phyloP scores from a whole-genome alignment of 306 rosid species.

The Albizia julibrissin region DNA sequence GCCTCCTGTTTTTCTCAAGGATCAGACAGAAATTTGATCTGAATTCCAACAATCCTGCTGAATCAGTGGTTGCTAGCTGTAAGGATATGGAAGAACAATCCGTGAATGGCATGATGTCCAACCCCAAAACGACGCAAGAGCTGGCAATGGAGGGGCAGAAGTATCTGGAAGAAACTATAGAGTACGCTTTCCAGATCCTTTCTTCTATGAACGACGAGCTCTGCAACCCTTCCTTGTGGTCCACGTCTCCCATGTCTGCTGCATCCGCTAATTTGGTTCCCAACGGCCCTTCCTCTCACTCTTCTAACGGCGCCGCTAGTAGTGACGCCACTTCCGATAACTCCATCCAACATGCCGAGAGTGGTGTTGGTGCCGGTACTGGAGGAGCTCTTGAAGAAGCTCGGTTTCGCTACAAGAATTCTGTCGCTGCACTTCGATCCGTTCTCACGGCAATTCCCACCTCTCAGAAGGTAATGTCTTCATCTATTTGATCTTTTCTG shows the following conservation, averaged over 20 bases:
- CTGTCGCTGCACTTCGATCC: constrained; percentile 71
- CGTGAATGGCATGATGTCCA: constrained; percentile 25
- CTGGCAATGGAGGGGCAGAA: constrained; percentile 83
- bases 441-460: constrained; percentile 73
- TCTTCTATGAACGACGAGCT: constrained; percentile 97
- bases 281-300: constrained; percentile 42
- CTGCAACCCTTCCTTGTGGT: constrained; percentile 84
- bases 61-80: not conserved
- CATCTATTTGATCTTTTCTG: not conserved
- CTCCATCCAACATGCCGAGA: constrained; percentile 36
- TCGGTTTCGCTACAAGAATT: constrained; percentile 69
- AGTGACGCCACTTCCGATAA: constrained; percentile 70
- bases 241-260: constrained; percentile 48
- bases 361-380: constrained; percentile 41
- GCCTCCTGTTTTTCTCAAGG: not conserved
- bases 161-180: constrained; percentile 82
- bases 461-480: constrained; percentile 61
- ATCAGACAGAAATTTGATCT: not conserved
- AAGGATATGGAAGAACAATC: constrained; percentile 59
- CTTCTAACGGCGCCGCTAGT: constrained; percentile 49
- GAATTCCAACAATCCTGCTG: not conserved
- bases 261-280: constrained; percentile 30
- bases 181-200: constrained; percentile 86
- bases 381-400: constrained; percentile 93
- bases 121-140: constrained; percentile 69